Evolutionary conservation across 2,329 filamentous ascomycete genomes (phyloP).

Genomic region (Pseudocercospora macadamiae): DNA sequence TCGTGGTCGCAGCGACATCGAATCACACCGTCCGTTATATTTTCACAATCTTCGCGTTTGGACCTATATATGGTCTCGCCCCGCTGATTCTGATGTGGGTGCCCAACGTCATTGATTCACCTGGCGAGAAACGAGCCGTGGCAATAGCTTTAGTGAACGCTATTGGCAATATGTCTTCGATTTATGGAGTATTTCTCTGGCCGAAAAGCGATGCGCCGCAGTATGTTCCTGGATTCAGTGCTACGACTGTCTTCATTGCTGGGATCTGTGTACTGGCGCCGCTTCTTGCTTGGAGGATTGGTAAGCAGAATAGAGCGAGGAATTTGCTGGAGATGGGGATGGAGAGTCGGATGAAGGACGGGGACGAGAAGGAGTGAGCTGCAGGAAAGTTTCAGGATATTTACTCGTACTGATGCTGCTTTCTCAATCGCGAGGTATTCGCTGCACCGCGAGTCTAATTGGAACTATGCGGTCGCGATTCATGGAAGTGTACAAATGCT

Average conservation of each 20-base stretch:
- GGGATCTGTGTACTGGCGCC: constrained; percentile 6
- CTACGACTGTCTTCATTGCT: constrained; percentile 6
- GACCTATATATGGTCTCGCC: constrained; percentile 58
- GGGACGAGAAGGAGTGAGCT: no score
- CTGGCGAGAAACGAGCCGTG: constrained; percentile 53
- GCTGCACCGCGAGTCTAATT: no score
- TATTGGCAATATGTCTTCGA: constrained; percentile 58
- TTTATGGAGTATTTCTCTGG: constrained; percentile 59
- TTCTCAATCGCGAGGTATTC: no score
- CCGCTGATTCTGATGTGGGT: constrained; percentile 36
- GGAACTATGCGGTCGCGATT: no score
- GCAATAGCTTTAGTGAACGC: constrained; percentile 57
- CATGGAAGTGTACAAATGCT: no score
- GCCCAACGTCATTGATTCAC: constrained; percentile 25
- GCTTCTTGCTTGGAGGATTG: constrained; percentile 7
- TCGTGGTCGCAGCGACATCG: not conserved
- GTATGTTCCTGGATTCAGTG: constrained; percentile 49
- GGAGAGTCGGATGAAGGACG: not conserved
- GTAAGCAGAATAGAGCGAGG: not conserved
- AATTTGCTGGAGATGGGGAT: not conserved
- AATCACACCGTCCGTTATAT: constrained; percentile 5
- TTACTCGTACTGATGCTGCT: no score
- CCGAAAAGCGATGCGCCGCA: constrained; percentile 53
- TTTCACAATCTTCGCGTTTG: constrained; percentile 16
- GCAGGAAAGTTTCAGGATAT: not conserved